Evolutionary conservation across 2,329 filamentous ascomycete genomes (phyloP).

Genomic region (Ophiostoma quercus): DNA sequence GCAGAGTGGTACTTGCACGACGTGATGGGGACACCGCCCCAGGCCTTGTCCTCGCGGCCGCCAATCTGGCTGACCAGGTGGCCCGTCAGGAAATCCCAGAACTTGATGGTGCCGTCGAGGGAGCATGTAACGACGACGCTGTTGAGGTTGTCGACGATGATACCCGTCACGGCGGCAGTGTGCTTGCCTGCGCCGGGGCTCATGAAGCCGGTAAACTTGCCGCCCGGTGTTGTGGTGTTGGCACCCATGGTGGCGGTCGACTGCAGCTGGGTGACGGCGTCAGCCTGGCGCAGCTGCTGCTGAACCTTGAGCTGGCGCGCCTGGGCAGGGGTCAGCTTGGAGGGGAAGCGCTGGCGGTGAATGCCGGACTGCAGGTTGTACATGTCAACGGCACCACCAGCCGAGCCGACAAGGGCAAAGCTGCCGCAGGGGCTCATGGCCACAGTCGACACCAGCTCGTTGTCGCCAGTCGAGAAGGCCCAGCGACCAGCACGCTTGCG

Average conservation of each 20-base stretch:
- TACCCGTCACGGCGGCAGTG: constrained; percentile 73
- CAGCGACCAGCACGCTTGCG: constrained; percentile 87
- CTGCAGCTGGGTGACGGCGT: constrained; percentile 51
- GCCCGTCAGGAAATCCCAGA: constrained; percentile 92
- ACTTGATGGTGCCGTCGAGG: constrained; percentile 88
- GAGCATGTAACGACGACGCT: constrained; percentile 79
- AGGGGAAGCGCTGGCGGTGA: constrained; percentile 82
- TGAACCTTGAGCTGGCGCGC: constrained; percentile 68
- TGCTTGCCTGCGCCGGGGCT: constrained; percentile 63
- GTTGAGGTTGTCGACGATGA: constrained; percentile 86
- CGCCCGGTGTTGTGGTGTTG: not conserved
- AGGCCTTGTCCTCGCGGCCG: constrained; percentile 50
- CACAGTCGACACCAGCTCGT: constrained; percentile 76
- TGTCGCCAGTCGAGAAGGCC: constrained; percentile 83
- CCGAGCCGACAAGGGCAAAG: constrained; percentile 85
- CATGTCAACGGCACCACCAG: constrained; percentile 80
- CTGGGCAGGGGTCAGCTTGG: constrained; percentile 69
- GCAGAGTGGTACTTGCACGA: constrained; percentile 73
- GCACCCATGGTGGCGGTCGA: constrained; percentile 36
- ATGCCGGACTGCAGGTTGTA: constrained; percentile 93
- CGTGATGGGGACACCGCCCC: constrained; percentile 62
- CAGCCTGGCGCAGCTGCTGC: constrained; percentile 55
- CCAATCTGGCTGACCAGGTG: constrained; percentile 73
- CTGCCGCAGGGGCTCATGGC: constrained; percentile 87
- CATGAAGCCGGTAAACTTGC: constrained; percentile 17